These are phyloP conservation scores for Beta lomatogona DNA, from an alignment of 179 eudicot genomes.

Conservation along the genomic window DNA sequence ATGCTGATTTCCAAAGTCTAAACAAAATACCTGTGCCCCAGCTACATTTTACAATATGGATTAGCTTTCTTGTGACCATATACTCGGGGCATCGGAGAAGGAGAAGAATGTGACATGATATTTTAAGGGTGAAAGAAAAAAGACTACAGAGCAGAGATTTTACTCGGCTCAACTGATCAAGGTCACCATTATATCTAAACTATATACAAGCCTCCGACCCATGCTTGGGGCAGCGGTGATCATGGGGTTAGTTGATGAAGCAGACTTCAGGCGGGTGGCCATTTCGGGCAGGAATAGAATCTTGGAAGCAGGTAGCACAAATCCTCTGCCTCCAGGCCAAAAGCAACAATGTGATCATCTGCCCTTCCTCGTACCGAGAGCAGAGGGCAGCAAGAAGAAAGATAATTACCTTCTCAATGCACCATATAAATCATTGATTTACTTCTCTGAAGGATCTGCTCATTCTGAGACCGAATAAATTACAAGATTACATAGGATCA, in stretches of 20 bases:
- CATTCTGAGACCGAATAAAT: constrained; percentile 8
- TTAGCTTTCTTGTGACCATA: constrained; percentile 23
- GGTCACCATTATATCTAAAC: constrained; percentile 24
- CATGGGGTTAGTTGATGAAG: constrained; percentile 24
- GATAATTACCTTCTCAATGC: constrained; percentile 18
- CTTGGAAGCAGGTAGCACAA: not conserved
- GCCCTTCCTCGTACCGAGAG: constrained; percentile 9
- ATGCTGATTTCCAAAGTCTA: constrained; percentile 29
- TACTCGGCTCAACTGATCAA: constrained; percentile 30
- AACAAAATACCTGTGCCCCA: constrained; percentile 28
- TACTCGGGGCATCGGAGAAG: constrained; percentile 22
- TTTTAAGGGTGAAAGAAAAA: not conserved
- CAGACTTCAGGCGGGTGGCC: constrained; percentile 19
- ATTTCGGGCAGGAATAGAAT: not conserved
- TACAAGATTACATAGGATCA: constrained; percentile 36
- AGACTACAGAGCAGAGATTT: constrained; percentile 26
- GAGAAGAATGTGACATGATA: constrained; percentile 23
- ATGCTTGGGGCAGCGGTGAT: constrained; percentile 19
- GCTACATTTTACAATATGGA: constrained; percentile 39
- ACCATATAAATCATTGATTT: constrained; percentile 1
- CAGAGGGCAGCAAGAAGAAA: constrained; percentile 19
- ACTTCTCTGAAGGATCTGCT: constrained; percentile 20
- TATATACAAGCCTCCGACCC: constrained; percentile 35
- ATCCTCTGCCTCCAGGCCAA: constrained; percentile 11
- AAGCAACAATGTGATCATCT: constrained; percentile 3